Evolutionary conservation across 1,284 basidiomycete species (phyloP).

Genomic region (Marasmius fiardii): DNA sequence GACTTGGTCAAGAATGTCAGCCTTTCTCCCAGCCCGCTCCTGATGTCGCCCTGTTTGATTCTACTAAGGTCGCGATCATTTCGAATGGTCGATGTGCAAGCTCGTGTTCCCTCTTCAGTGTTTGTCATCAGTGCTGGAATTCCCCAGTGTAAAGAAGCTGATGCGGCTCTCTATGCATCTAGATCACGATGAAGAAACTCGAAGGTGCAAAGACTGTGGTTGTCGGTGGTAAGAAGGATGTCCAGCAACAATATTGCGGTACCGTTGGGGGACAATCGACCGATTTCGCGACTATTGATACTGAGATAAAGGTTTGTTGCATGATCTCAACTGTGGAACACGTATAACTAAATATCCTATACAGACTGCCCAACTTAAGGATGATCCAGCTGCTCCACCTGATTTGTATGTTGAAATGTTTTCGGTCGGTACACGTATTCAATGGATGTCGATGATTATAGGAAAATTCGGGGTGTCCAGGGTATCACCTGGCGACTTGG

Average conservation of each 20-base stretch:
- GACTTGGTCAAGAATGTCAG: constrained; percentile 57
- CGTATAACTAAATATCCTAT: constrained; percentile 1
- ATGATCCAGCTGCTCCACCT: constrained; percentile 12
- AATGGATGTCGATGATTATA: constrained; percentile 3
- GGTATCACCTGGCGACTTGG: constrained; percentile 20
- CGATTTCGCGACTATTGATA: constrained; percentile 52
- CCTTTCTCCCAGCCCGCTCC: constrained; percentile 44
- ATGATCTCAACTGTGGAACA: background rate
- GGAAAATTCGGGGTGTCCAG: constrained; percentile 21
- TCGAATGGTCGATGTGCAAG: constrained; percentile 53
- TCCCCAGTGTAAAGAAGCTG: constrained; percentile 2
- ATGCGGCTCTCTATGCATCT: too few species aligned
- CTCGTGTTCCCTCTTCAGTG: constrained; percentile 59
- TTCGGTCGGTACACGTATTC: constrained; percentile 3
- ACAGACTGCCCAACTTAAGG: constrained; percentile 48
- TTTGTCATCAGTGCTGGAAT: constrained; percentile 22
- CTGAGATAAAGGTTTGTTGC: constrained; percentile 48
- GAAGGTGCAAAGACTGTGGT: constrained; percentile 57
- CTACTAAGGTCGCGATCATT: constrained; percentile 50
- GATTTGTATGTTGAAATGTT: constrained; percentile 15
- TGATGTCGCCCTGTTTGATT: constrained; percentile 44
- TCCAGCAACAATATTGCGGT: constrained; percentile 50
- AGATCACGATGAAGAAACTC: constrained; percentile 59
- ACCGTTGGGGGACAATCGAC: constrained; percentile 60
- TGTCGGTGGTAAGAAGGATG: constrained; percentile 46